A percentile compares a stretch with the other conserved stretches of the same genome.
phyloP scores from a whole-genome alignment of 148 eudicot genomes.

The Camellia sinensis region DNA sequence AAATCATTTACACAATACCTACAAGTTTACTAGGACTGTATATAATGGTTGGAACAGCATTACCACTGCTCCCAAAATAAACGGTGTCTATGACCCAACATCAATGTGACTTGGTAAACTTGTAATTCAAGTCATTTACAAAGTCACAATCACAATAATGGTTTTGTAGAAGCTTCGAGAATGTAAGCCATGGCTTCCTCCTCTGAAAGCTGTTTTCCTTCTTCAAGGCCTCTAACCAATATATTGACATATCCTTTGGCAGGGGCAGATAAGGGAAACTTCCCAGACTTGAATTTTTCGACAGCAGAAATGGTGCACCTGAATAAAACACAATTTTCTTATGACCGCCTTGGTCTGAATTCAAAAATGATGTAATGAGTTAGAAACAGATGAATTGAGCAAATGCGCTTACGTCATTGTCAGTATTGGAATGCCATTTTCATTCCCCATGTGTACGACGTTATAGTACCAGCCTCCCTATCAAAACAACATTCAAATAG shows the following conservation, averaged over 20 bases:
- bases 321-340: conserved; percentile 16
- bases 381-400: background rate
- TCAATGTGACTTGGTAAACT: too few species aligned
- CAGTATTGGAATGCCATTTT: conserved; percentile 70
- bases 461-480: conserved; percentile 88
- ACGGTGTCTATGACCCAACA: background rate
- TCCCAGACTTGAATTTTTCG: conserved; percentile 60
- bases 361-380: background rate
- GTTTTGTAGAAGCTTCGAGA: conserved; percentile 55
- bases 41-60: background rate
- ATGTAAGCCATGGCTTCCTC: conserved; percentile 75
- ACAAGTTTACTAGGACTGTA: too few species aligned
- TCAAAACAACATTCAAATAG: background rate
- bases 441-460: conserved; percentile 69
- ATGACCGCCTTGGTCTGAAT: background rate
- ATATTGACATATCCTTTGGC: conserved; percentile 55
- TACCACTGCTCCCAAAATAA: background rate
- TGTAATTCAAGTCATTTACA: background rate
- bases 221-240: conserved; percentile 67
- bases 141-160: conserved; percentile 36
- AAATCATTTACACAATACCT: too few species aligned
- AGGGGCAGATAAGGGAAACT: conserved; percentile 49
- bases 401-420: conserved; percentile 81
- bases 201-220: conserved; percentile 62
- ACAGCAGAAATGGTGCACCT: conserved; percentile 69